phyloP scores from a whole-genome alignment of 305 asterid species.

The Withania somnifera region DNA sequence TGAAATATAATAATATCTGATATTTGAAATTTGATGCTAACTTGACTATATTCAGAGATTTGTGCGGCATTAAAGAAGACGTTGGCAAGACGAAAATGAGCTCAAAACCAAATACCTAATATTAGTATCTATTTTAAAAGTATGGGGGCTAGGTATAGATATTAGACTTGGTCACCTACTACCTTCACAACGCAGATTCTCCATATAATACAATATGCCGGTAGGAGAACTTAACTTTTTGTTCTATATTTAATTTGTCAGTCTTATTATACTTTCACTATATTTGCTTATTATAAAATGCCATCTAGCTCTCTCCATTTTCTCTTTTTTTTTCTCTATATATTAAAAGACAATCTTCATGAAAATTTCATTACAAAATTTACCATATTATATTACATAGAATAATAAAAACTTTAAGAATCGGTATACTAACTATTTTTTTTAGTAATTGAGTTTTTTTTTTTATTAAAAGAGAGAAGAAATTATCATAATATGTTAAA shows the following conservation, averaged over 20 bases:
- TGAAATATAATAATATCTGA: background rate
- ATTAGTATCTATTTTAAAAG: background rate
- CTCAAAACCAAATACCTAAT: background rate
- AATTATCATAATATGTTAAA: background rate
- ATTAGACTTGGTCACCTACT: background rate
- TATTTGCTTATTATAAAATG: background rate
- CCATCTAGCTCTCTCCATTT: background rate
- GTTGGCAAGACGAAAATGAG: background rate
- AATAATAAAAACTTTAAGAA: background rate
- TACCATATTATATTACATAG: conserved; percentile 28
- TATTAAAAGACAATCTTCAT: background rate
- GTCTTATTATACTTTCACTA: background rate
- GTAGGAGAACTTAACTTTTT: background rate
- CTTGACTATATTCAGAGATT: background rate
- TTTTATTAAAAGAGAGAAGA: background rate
- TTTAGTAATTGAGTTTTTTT: background rate
- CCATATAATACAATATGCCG: background rate
- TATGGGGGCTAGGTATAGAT: background rate
- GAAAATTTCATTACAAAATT: background rate
- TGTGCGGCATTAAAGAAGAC: too few species aligned
- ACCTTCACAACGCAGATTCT: conserved; percentile 3
- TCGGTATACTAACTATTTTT: background rate
- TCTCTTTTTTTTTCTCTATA: background rate
- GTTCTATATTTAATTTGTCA: background rate
- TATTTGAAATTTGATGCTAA: background rate